Percentiles rank a stretch among this genome's conserved stretches.
phyloP scores from a whole-genome alignment of 106 monocot genomes.

The Acorus calamus region DNA sequence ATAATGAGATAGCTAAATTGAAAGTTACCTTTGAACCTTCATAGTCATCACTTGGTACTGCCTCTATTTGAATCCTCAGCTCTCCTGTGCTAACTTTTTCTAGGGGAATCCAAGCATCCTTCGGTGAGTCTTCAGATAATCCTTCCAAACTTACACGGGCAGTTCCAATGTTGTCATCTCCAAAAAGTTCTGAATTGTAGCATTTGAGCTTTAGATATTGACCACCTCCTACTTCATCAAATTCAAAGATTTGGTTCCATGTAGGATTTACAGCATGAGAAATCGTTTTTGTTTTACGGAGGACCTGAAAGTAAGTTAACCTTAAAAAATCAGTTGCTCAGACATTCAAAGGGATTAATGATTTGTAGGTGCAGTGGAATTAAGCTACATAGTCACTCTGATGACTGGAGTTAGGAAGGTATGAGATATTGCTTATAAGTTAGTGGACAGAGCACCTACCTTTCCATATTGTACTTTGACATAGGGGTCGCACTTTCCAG shows the following conservation, averaged over 20 bases:
- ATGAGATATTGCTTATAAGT: not conserved
- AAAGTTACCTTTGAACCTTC: constrained; percentile 28
- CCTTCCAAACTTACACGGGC: constrained; percentile 76
- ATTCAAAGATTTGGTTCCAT: constrained; percentile 74
- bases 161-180: constrained; percentile 76
- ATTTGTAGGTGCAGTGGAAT: not conserved
- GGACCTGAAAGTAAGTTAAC: constrained; percentile 25
- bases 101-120: constrained; percentile 81
- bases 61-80: constrained; percentile 68
- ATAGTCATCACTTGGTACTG: constrained; percentile 35
- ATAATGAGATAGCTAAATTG: not conserved
- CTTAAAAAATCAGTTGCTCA: not conserved
- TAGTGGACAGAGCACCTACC: constrained; percentile 26
- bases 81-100: constrained; percentile 84
- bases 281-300: constrained; percentile 60
- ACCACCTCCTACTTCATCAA: constrained; percentile 77
- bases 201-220: constrained; percentile 88
- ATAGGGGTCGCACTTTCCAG: constrained; percentile 74
- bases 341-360: not conserved
- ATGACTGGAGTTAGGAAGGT: no score
- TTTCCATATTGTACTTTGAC: constrained; percentile 88
- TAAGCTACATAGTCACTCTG: not conserved
- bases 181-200: constrained; percentile 58
- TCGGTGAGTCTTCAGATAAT: constrained; percentile 44
- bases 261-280: constrained; percentile 39